Conservation (phyloP, 306 rosid species). For the Malus sieversii region DNA sequence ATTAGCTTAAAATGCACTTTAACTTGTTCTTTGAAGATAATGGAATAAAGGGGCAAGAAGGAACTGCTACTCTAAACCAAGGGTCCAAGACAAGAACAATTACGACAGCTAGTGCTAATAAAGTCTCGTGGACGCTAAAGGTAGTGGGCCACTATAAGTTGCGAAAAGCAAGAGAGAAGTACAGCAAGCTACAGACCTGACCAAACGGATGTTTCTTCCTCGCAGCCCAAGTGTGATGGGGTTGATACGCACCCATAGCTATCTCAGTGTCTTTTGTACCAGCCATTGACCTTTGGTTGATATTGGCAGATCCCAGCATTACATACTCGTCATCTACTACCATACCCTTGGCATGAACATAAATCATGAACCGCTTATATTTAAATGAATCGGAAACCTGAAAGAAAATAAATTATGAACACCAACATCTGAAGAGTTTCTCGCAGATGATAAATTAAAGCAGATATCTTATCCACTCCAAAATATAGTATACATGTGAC, state of each 20-base stretch:
- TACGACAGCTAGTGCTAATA: not conserved
- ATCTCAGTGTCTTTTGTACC: constrained; percentile 96
- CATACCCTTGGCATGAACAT: constrained; percentile 97
- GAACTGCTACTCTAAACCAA: not conserved
- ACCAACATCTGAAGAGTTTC: constrained; percentile 4
- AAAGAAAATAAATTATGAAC: constrained; percentile 7
- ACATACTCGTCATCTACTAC: constrained; percentile 84
- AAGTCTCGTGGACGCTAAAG: not conserved
- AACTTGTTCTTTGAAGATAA: not conserved
- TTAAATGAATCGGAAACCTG: constrained; percentile 47
- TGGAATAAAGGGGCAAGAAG: not conserved
- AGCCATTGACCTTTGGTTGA: constrained; percentile 96
- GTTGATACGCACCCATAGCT: constrained; percentile 96
- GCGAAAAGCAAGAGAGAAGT: not conserved
- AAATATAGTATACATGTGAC: not conserved
- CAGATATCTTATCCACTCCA: not conserved
- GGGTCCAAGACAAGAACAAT: not conserved
- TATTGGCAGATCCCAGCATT: constrained; percentile 87
- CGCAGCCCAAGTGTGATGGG: constrained; percentile 66
- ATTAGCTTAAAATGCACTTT: not conserved
- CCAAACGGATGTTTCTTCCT: constrained; percentile 60
- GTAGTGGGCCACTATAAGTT: not conserved
- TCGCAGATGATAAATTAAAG: not conserved
- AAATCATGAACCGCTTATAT: constrained; percentile 69
- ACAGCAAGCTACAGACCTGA: constrained; percentile 49